These are phyloP conservation scores for Leishmania guyanensis DNA, from an alignment of 208 protist genomes.

Conservation along the genomic window DNA sequence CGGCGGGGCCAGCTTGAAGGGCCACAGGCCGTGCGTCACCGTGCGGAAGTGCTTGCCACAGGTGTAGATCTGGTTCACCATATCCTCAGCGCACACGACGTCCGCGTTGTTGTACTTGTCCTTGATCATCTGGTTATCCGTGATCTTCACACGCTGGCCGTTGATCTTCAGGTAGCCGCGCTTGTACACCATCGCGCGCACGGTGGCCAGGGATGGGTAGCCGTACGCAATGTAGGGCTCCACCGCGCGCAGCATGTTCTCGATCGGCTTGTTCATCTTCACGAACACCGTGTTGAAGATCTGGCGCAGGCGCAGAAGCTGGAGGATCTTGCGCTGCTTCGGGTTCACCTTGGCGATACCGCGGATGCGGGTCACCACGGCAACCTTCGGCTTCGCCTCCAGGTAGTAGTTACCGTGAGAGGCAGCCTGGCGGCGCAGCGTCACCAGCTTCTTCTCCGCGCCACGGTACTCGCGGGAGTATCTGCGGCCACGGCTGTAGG, in stretches of 20 bases:
- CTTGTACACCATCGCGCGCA: conserved; percentile 99
- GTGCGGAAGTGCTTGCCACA: conserved; percentile 98
- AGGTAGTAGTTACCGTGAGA: conserved; percentile 97
- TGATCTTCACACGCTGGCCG: conserved; percentile 97
- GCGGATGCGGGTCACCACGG: conserved; percentile 99
- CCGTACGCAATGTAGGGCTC: conserved; percentile 99
- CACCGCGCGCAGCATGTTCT: conserved; percentile 99
- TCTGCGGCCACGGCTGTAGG: conserved; percentile 74
- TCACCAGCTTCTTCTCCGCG: conserved; percentile 89
- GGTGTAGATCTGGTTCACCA: conserved; percentile 99
- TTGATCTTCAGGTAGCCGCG: conserved; percentile 98
- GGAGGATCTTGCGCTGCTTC: conserved; percentile 98
- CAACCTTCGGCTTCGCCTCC: conserved; percentile 98
- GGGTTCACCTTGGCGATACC: conserved; percentile 99
- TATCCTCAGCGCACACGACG: conserved; percentile 99
- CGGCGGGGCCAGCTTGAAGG: conserved; percentile 98
- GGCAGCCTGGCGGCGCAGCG: conserved; percentile 90
- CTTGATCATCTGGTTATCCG: conserved; percentile 96
- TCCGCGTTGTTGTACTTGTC: conserved; percentile 93
- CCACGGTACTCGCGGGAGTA: conserved; percentile 97
- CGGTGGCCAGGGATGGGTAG: conserved; percentile 97
- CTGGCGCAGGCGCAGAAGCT: conserved; percentile 98
- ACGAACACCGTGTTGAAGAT: conserved; percentile 99
- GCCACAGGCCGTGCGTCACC: conserved; percentile 98
- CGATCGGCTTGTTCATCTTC: conserved; percentile 99